These are phyloP conservation scores for Uncinocarpus reesii DNA, from an alignment of 2,329 filamentous ascomycete genomes.

Conservation along the genomic window DNA sequence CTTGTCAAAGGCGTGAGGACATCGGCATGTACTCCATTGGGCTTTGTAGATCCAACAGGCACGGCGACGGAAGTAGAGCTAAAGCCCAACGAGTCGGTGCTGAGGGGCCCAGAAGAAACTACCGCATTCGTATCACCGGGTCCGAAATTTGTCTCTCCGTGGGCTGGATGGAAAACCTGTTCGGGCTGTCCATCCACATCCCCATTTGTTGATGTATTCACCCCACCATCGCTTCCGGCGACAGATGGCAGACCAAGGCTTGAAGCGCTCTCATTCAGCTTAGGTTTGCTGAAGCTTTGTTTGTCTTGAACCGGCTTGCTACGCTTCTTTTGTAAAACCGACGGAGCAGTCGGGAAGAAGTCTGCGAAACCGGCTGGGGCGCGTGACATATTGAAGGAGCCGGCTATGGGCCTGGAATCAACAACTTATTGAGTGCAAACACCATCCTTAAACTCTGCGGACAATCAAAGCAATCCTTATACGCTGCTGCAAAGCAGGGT, in stretches of 20 bases:
- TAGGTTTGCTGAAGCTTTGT: constrained; percentile 49
- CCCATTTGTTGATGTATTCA: not conserved
- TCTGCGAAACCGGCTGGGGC: constrained; percentile 71
- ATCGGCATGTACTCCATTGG: constrained; percentile 43
- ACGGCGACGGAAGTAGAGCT: constrained; percentile 48
- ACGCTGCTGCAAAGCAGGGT: not conserved
- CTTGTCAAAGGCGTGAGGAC: constrained; percentile 57
- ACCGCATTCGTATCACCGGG: constrained; percentile 47
- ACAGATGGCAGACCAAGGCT: constrained; percentile 14
- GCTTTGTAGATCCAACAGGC: constrained; percentile 45
- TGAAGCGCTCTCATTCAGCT: constrained; percentile 19
- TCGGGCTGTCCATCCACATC: not conserved
- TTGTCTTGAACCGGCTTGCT: constrained; percentile 46
- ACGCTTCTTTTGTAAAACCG: constrained; percentile 45
- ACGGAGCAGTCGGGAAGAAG: constrained; percentile 72
- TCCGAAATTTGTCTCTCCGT: constrained; percentile 16
- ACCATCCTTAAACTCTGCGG: constrained; percentile 30
- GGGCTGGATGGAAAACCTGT: not conserved
- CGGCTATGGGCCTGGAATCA: constrained; percentile 35
- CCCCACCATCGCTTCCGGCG: constrained; percentile 10
- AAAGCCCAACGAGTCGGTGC: constrained; percentile 61
- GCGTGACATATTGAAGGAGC: constrained; percentile 64
- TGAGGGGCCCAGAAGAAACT: constrained; percentile 63
- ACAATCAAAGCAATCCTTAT: not conserved
- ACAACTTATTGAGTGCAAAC: constrained; percentile 26